Evolutionary conservation across 2,329 filamentous ascomycete genomes (phyloP).

Genomic region (Ophiostoma triangulosporum): DNA sequence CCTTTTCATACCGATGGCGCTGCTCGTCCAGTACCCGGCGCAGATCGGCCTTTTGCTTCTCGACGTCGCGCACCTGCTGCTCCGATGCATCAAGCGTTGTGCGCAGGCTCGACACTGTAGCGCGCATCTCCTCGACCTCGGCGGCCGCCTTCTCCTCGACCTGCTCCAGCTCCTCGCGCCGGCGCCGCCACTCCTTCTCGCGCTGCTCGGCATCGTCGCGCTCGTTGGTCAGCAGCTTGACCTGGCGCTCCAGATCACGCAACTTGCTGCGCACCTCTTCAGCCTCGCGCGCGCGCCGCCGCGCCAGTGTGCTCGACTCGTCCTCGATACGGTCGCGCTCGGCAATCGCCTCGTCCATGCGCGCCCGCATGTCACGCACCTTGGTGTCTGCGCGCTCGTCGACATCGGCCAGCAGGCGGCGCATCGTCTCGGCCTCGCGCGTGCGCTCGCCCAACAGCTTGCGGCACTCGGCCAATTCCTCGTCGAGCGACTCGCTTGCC

Average conservation of each 20-base stretch:
- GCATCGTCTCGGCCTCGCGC: conserved; percentile 89
- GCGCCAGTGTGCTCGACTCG: conserved; percentile 64
- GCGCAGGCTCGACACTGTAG: conserved; percentile 64
- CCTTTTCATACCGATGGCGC: conserved; percentile 62
- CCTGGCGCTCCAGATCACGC: conserved; percentile 66
- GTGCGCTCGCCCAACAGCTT: conserved; percentile 76
- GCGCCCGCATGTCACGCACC: conserved; percentile 75
- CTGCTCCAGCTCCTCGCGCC: conserved; percentile 63
- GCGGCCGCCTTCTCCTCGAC: conserved; percentile 53
- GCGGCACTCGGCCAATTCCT: conserved; percentile 82
- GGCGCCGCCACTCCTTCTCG: conserved; percentile 60
- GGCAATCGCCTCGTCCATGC: conserved; percentile 81
- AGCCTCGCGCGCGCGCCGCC: conserved; percentile 65
- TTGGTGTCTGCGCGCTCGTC: conserved; percentile 70
- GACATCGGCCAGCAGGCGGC: conserved; percentile 71
- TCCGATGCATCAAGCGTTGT: conserved; percentile 79
- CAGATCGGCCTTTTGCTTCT: conserved; percentile 68
- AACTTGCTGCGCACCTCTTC: conserved; percentile 73
- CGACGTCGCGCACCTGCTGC: conserved; percentile 63
- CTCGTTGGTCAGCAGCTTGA: conserved; percentile 58
- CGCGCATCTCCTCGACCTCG: conserved; percentile 53
- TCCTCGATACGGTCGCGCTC: conserved; percentile 89
- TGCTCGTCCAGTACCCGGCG: conserved; percentile 66
- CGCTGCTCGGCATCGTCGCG: conserved; percentile 63
- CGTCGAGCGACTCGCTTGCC: conserved; percentile 74